Percentiles rank a stretch among this genome's conserved stretches.
These are phyloP conservation scores for Blastomyces parvus DNA, from an alignment of 2,329 filamentous ascomycete species.

Conservation along the genomic window DNA sequence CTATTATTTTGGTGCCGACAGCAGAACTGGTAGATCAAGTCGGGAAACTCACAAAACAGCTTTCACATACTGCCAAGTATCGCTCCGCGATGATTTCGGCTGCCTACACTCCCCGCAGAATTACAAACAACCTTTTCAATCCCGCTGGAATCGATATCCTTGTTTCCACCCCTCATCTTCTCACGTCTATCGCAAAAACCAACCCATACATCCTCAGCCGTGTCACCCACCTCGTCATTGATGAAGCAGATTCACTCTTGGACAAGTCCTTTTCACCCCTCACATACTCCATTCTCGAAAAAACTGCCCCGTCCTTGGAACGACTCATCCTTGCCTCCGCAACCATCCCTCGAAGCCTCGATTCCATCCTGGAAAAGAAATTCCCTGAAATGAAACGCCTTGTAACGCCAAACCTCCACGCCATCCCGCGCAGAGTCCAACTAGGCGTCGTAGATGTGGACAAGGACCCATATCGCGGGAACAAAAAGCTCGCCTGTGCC, in stretches of 20 bases:
- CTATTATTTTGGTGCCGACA: slow-evolving; percentile 81
- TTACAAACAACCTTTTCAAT: slow-evolving; percentile 75
- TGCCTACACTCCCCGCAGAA: slow-evolving; percentile 63
- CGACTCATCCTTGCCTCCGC: slow-evolving; percentile 90
- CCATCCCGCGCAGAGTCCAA: slow-evolving; percentile 88
- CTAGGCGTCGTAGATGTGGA: slow-evolving; percentile 87
- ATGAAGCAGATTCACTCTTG: slow-evolving; percentile 92
- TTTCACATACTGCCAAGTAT: slow-evolving; percentile 81
- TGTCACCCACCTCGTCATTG: slow-evolving; percentile 77
- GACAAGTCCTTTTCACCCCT: slow-evolving; percentile 84
- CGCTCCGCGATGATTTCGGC: slow-evolving; percentile 75
- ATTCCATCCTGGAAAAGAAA: slow-evolving; percentile 68
- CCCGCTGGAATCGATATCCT: slow-evolving; percentile 74
- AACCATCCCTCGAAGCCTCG: slow-evolving; percentile 83
- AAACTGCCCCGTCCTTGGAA: slow-evolving; percentile 67
- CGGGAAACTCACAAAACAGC: slow-evolving; percentile 64
- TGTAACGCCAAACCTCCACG: slow-evolving; percentile 90
- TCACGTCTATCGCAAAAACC: slow-evolving; percentile 75
- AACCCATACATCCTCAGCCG: slow-evolving; percentile 91
- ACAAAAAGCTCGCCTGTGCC: slow-evolving; percentile 85
- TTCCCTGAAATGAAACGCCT: slow-evolving; percentile 79
- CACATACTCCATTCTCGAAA: slow-evolving; percentile 74
- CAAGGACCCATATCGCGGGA: slow-evolving; percentile 85
- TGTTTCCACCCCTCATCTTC: slow-evolving; percentile 77
- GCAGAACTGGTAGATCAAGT: slow-evolving; percentile 88